Base-by-base conservation (phyloP, 2,329 filamentous ascomycete genomes). In the Fusarium sambucinum region DNA sequence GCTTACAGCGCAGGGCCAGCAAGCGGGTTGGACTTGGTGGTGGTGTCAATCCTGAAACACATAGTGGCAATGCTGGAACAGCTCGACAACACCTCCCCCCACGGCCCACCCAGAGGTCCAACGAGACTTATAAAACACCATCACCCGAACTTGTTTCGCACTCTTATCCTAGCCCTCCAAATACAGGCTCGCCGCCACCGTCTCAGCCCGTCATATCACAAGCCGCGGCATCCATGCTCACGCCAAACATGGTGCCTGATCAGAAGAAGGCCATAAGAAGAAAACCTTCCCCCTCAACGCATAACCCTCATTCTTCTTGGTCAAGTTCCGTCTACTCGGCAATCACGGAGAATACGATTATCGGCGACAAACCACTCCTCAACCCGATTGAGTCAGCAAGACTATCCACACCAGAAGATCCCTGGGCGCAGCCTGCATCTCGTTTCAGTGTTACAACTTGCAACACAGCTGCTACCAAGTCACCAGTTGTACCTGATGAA, bases 391-490 rank as follows among this genome's bases (percentile, higher is more conserved):
- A 58, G 25, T 51, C 73, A 45, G 47, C 55, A 19, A 70, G 51
- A 23, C 57, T 66, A 9, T 71, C 65, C 40, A 46, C 63, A 9
- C 44, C 77, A 21, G 74, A 80, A 14, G 72, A 76, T 60, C 59
- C 84, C 37, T 84, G 83, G 81, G 77, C 80, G 14, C 84, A 87
- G 58, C 86, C 87, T 8, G 77, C 81, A 4, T 90, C 88, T 48
- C 85, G 86, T 45, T 91, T 90, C 76, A 91, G 88, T 77, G 81
- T 86, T 66, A 89, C 87, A 10, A 90, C 88, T 3, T 89, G 86
- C 72, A 83, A 85, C 25, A 86, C 87, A 3, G 85, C 86, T 3
- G 59, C 68, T 40, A 54, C 72, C 29, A 75, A 71, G 29, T 74
- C 76, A 14, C 75, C 78, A 37, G 65, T 59, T 32, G 67, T 70